phyloP scores from a whole-genome alignment of 345 rosid genomes.

The Citrus inodora region DNA sequence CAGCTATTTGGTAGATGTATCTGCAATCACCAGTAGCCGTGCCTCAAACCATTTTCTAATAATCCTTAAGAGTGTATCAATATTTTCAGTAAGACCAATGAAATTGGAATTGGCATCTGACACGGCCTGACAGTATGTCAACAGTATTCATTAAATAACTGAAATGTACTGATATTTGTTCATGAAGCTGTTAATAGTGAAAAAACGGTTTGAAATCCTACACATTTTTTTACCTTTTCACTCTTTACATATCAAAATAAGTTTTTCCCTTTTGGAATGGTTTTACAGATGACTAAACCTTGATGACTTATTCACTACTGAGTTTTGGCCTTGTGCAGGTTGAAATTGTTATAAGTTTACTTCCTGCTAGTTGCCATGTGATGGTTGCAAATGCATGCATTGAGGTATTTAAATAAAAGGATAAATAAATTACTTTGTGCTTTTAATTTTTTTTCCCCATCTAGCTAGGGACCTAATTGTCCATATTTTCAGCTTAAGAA shows the following conservation, averaged over 20 bases:
- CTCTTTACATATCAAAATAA: neutral
- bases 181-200: neutral
- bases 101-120: neutral
- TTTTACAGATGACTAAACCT: neutral
- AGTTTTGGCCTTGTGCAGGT: slow-evolving; percentile 47
- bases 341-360: slow-evolving; percentile 80
- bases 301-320: neutral
- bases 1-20: neutral
- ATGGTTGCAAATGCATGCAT: slow-evolving; percentile 71
- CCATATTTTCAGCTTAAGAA: slow-evolving; percentile 58
- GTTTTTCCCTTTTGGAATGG: neutral
- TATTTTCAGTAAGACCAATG: neutral
- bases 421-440: neutral
- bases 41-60: neutral
- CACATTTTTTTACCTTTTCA: neutral
- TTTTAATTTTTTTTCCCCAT: neutral
- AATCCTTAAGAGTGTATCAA: neutral
- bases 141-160: neutral
- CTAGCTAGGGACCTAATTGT: slow-evolving; percentile 2
- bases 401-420: slow-evolving; percentile 43
- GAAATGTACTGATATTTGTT: neutral
- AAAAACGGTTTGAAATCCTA: neutral
- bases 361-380: slow-evolving; percentile 74
- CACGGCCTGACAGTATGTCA: neutral
- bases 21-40: neutral